These are phyloP conservation scores for Eucalyptus pauciflora DNA, from an alignment of 345 rosid species.

Conservation along the genomic window DNA sequence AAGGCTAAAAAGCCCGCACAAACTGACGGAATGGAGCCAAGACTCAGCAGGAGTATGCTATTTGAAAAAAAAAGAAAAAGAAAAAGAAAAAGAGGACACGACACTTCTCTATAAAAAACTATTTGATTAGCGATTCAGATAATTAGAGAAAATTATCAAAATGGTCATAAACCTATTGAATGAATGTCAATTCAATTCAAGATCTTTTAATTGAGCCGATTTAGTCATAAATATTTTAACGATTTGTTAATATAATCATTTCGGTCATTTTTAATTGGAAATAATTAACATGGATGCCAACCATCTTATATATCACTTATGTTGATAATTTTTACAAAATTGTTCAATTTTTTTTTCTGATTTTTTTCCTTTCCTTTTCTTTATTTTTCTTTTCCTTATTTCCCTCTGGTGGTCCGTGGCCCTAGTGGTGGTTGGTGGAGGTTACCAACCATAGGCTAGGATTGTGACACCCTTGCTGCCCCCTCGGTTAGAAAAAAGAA, in stretches of 20 bases:
- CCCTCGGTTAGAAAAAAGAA: background rate
- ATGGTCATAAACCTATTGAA: no score
- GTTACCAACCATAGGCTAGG: background rate
- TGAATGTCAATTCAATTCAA: no score
- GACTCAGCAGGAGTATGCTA: background rate
- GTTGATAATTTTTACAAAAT: no score
- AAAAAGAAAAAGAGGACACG: rapidly evolving
- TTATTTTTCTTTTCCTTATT: no score
- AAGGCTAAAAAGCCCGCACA: background rate
- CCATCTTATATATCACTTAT: rapidly evolving
- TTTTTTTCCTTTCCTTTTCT: no score
- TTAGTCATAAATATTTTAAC: no score
- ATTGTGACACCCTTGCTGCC: background rate
- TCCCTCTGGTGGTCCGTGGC: rapidly evolving
- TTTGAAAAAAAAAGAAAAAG: rapidly evolving
- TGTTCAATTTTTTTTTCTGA: rapidly evolving
- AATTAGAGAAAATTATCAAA: background rate
- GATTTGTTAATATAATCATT: no score
- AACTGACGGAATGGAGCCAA: background rate
- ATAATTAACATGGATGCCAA: no score
- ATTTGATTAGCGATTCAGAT: rapidly evolving
- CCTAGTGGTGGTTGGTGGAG: background rate
- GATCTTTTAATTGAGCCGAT: background rate
- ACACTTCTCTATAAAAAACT: background rate
- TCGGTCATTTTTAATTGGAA: no score